phyloP scores from a whole-genome alignment of 176 grass and related monocot genomes.

The Aegilops umbellulata region DNA sequence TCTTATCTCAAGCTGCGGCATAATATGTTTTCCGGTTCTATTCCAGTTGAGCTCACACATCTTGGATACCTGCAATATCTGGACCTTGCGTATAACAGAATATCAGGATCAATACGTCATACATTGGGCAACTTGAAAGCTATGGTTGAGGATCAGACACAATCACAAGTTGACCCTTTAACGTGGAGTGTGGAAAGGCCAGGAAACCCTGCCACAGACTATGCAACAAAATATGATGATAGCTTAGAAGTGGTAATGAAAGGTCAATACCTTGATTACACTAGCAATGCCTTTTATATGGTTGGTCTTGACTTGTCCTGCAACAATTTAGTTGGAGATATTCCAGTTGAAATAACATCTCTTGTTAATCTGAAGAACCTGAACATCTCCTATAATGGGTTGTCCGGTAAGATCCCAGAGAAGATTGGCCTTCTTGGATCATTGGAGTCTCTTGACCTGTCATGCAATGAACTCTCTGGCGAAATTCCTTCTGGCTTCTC shows the following conservation, averaged over 20 bases:
- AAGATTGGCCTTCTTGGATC: background rate
- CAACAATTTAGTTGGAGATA: background rate
- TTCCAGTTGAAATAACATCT: background rate
- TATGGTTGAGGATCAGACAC: too few species aligned
- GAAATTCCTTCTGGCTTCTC: background rate
- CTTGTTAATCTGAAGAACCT: background rate
- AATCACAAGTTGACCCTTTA: too few species aligned
- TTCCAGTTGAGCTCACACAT: too few species aligned
- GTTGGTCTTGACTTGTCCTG: background rate
- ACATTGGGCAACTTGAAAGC: too few species aligned
- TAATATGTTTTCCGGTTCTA: too few species aligned
- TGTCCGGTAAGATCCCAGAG: background rate
- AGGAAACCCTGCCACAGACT: fast-evolving
- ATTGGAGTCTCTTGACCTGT: background rate
- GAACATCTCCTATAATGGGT: background rate
- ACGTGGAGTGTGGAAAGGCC: too few species aligned
- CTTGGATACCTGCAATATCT: too few species aligned
- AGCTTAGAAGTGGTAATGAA: background rate
- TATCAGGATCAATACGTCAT: too few species aligned
- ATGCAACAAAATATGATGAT: background rate
- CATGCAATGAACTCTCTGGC: background rate
- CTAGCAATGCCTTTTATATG: background rate
- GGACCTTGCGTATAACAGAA: too few species aligned
- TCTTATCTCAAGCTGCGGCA: too few species aligned
- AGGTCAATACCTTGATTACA: background rate